Conservation (phyloP, 129 eudicot species). For the Artemisia argyi region DNA sequence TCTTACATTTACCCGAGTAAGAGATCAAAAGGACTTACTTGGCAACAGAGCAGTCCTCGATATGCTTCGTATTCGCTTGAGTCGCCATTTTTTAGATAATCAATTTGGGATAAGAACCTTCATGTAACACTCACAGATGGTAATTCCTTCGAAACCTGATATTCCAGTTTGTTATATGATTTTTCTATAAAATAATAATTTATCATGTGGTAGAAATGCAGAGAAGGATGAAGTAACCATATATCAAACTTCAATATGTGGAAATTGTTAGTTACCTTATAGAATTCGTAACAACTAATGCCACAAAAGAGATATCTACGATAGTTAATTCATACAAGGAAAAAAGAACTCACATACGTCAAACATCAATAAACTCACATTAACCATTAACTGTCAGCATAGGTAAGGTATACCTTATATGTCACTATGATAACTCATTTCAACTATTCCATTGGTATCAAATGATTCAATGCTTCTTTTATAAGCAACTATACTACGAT, state of each 20-base stretch:
- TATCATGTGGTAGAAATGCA: no score
- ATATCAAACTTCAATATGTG: no score
- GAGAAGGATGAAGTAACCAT: no score
- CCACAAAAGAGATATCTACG: slow-evolving; percentile 11
- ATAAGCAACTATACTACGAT: no score
- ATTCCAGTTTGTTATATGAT: no score
- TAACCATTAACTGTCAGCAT: slow-evolving; percentile 15
- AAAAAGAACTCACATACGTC: slow-evolving; percentile 1
- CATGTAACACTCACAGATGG: slow-evolving; percentile 12
- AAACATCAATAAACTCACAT: slow-evolving; percentile 10
- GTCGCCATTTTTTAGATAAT: slow-evolving; percentile 50
- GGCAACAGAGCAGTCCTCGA: slow-evolving; percentile 92
- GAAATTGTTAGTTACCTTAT: no score
- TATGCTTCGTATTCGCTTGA: slow-evolving; percentile 61
- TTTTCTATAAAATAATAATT: no score
- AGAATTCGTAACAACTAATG: not conserved
- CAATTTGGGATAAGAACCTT: not conserved
- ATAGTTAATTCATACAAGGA: slow-evolving; percentile 16
- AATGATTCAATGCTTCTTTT: no score
- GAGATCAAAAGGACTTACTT: slow-evolving; percentile 42
- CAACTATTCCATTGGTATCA: no score
- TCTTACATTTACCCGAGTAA: not conserved
- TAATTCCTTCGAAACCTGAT: slow-evolving; percentile 26
- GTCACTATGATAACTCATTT: no score
- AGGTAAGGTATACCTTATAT: slow-evolving; percentile 4